Base-by-base conservation (phyloP, 345 rosid genomes). In the Populus davidiana region DNA sequence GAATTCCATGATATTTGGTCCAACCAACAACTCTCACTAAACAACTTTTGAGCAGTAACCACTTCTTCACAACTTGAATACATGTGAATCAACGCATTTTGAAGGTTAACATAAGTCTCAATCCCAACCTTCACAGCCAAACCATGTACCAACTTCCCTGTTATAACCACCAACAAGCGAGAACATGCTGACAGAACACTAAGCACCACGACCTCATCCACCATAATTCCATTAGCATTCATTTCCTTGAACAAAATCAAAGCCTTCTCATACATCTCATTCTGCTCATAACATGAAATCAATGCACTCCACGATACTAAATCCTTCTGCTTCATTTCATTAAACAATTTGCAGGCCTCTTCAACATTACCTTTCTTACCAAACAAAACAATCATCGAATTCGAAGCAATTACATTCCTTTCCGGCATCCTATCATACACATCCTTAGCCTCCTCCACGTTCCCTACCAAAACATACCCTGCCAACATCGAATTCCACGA, bases 401-500 rank as follows among this genome's bases (percentile, higher is more conserved):
- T 90, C 9, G 91, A 87, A 67, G 93, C 88, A 10, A 88, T 87
- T 20, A 79, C 49, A 27, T 83, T 88, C 87, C 83, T 84, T 66
- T 78, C 79, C 9, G 88, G 87, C 93, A 90, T 90, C 72, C 66
- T 70, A 23, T 67, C 75, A 72, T 81, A 90, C 25, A 90, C 59
- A 74, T 13, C 74, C 67, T 67, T 83, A 1, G 93, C 93, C 77
- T 85, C 85, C 50, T 84, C 87, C n/a, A 85, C 77, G 71, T 86
- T 67, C 41, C 83, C 89, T 16, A 23, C 39, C 41, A 72, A 82
- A 78, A 88, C 84, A 84, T 85, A 88, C 17, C 89, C 93, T 0
- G 90, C 90, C 81, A 90, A 41, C 8, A 90, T 83, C 35, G 93
- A 85, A 73, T 88, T 90, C 93, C 93, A 90, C 10, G 93, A 88